Evolutionary conservation across 2,329 filamentous ascomycete genomes (phyloP), one percentile per base, ranked within the genome.

Genomic region (Fusarium udum): DNA sequence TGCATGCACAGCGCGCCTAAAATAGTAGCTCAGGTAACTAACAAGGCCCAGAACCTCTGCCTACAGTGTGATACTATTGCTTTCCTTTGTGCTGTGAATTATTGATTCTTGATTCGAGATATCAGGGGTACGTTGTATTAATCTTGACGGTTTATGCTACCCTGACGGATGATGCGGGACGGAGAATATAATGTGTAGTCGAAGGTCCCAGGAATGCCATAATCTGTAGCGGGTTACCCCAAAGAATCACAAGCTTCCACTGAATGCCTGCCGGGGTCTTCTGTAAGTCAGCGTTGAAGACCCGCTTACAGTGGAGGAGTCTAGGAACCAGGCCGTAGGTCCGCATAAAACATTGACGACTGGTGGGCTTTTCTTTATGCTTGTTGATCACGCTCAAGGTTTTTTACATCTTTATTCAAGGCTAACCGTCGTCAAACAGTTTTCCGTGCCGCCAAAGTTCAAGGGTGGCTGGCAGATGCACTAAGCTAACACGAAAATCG

Each of bases 91-190:
- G 51, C 11, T 52, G 16, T n/a, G n/a, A n/a, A n/a, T 32, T 59
- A 53, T 64, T 22, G 53, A 13, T 40, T 49, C 26, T 39, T 32
- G 14, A n/a, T 51, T 36, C 26, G 28, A 28, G n/a, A 18, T 64
- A 69, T 65, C 70, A 70, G 67, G 67, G 46, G 66, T 31, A 70
- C 46, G 59, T 65, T 65, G 59, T 65, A 67, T 53, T 62, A 15
- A 42, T 36, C 42, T 22, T 56, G 20, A 16, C n/a, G 15, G 22
- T 26, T 16, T 28, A 70, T 65, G 52, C 66, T 69, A 70, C 66
- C 40, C 58, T 24, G n/a, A 65, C 65, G 59, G 46, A 43, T 10
- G 51, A 37, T 32, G 57, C 37, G 24, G 53, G 42, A 40, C 42
- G 36, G 26, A 49, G 31, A 24, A 43, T 24, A 31, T 40, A 28